Evolutionary conservation across 352 stramenopile species (phyloP).

Genomic region (Phytophthora kernoviae): DNA sequence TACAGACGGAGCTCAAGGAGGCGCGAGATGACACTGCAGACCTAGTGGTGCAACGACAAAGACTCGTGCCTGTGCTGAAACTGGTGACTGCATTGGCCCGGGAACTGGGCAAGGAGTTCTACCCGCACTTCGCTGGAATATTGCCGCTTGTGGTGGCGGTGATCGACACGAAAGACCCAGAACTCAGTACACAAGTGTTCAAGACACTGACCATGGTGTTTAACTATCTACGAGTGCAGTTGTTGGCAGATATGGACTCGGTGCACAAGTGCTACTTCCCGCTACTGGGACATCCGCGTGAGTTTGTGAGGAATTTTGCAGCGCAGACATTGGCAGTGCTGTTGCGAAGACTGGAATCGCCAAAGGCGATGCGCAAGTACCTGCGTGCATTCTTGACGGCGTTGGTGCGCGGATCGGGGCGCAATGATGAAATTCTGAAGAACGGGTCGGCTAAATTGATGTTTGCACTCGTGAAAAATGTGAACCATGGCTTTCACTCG

Average conservation of each 20-base stretch:
- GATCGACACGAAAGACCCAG: constrained; percentile 88
- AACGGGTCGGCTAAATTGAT: constrained; percentile 89
- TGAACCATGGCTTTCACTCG: constrained; percentile 87
- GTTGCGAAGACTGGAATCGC: constrained; percentile 74
- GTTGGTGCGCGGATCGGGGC: constrained; percentile 64
- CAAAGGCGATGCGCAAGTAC: constrained; percentile 84
- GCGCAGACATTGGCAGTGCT: constrained; percentile 88
- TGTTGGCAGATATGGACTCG: constrained; percentile 89
- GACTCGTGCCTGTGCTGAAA: constrained; percentile 79
- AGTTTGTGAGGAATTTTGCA: constrained; percentile 91
- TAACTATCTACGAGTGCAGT: constrained; percentile 80
- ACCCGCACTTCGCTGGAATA: constrained; percentile 71
- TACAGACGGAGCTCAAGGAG: constrained; percentile 66
- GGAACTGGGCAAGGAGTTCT: constrained; percentile 88
- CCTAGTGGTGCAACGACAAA: constrained; percentile 70
- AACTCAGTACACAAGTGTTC: constrained; percentile 91
- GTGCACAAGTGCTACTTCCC: constrained; percentile 92
- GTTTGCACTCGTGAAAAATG: constrained; percentile 83
- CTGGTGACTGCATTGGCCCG: constrained; percentile 79
- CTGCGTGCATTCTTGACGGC: constrained; percentile 77
- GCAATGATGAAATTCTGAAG: constrained; percentile 67
- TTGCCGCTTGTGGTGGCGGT: constrained; percentile 76
- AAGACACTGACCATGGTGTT: constrained; percentile 92
- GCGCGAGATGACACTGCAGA: constrained; percentile 27
- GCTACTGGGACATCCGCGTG: constrained; percentile 80